Evolutionary conservation across 495 filamentous ascomycete genomes (phyloP), one percentile per base, ranked within the genome.

Genomic region (Apiosordaria backusii): DNA sequence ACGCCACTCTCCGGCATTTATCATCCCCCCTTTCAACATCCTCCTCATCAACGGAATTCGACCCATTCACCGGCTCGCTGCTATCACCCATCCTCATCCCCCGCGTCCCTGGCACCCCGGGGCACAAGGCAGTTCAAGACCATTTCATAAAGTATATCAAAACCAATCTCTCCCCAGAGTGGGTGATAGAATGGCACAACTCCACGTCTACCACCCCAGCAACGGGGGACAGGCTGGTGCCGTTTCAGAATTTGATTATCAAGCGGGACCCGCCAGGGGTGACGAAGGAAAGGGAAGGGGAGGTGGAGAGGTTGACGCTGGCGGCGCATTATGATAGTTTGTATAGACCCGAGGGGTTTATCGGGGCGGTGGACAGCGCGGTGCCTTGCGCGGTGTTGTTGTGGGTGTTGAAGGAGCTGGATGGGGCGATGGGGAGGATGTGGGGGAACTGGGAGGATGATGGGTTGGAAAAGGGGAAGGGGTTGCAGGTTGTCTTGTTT

Each of bases 281-380:
- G 87, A 79, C 1, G 23, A 29, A 23, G 62, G 13, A 29, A 29
- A 10, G 27, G 10, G 19, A 45, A 62, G 23, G 62, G 60, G n/a
- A 97, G 63, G 86, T 93, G 16, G 89, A 88, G 22, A 77, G 92
- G 24, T 76, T 98, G 71, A 93, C 92, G 13, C 82, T 98, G 29
- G 96, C 93, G 23, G 95, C 95, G 55, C 95, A 99, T 79, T 99
- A 97, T 79, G 95, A 99, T 71, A 91, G 87, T 74, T 90, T 95
- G 77, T 81, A 91, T 26, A 80, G 82, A 10, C 96, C 96, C 0
- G 76, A 88, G 66, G 95, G 92, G 0, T 99, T 99, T 75, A 92
- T 99, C 61, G 95, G 95, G 5, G 95, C 93, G 0, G 93, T 88
- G 24, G 95, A 99, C 71, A 96, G 92, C 68, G 95, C 95, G 0